Evolutionary conservation across 1,284 basidiomycete species (phyloP), one percentile per base, ranked within the genome.

Genomic region (Retiboletus fuscus): DNA sequence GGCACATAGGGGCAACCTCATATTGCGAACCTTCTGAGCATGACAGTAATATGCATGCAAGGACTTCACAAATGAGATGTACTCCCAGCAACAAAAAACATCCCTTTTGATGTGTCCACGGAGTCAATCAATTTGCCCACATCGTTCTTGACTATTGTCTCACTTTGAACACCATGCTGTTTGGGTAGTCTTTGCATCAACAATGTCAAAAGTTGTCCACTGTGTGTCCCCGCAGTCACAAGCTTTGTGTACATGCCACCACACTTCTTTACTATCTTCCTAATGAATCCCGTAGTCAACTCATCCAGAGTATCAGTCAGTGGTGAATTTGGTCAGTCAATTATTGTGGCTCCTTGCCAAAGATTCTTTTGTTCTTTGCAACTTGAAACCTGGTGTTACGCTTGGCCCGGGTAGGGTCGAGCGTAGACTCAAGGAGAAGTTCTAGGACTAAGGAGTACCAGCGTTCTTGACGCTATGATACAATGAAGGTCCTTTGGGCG

Each of bases 1-100:
- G 34, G 96, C 96, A 97, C 97, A 98, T 1, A 93, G 92, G 8
- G 97, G 97, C 3, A 99, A 85, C 75, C 92, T 94, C 16, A 98
- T 97, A 76, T 98, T 87, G 73, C 98, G 92, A 46, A 99, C 94
- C 64, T 86, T 86, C 79, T 96, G n/a, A n/a, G n/a, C n/a, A n/a
- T n/a, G n/a, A n/a, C n/a, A n/a, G n/a, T n/a, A n/a, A n/a, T 8
- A 20, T 61, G 43, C 66, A 68, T 43, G 3, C 11, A 55, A n/a
- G 89, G 89, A n/a, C 89, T 89, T 79, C 34, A 10, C 16, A 7
- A 20, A 10, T 16, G 10, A 26, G 6, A 12, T 0, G 11, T 89
- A 71, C 94, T 96, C 47, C 94, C 95, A 18, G 96, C 92, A 57
- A 97, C 92, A 69, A 95, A 94, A 76, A 96, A 90, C 3, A 97